phyloP scores from a whole-genome alignment of 1,284 basidiomycete species.

The Pyrrhoderma lamaoense region DNA sequence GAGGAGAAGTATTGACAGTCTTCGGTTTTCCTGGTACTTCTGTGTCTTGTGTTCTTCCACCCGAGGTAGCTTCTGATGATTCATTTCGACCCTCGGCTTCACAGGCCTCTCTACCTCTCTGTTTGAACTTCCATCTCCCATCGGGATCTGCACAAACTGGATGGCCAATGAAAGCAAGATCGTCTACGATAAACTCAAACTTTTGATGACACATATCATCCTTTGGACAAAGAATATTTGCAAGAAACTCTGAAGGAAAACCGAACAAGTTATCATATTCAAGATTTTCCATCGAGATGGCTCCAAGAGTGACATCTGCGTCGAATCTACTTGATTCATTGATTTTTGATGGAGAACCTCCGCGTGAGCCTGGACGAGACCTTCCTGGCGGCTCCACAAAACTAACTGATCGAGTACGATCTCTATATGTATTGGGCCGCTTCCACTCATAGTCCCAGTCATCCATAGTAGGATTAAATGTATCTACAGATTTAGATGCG shows the following conservation, averaged over 20 bases:
- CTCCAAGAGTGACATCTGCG: not conserved
- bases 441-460: constrained; percentile 48
- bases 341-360: constrained; percentile 26
- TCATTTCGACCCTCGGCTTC: constrained; percentile 21
- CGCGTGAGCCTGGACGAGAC: constrained; percentile 27
- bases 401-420: constrained; percentile 26
- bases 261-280: constrained; percentile 66
- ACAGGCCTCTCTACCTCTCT: constrained; percentile 49
- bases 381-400: constrained; percentile 19
- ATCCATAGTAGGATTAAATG: constrained; percentile 18
- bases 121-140: constrained; percentile 64
- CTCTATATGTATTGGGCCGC: constrained; percentile 35
- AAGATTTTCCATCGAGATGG: not conserved
- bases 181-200: constrained; percentile 89
- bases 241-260: constrained; percentile 77
- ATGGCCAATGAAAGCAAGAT: constrained; percentile 92
- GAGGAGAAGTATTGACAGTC: constrained; percentile 34
- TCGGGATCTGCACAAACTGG: constrained; percentile 80
- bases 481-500: constrained; percentile 21
- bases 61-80: constrained; percentile 18
- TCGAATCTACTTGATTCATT: not conserved
- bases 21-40: not conserved
- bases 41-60: not conserved
- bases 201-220: constrained; percentile 85
- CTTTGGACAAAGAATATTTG: constrained; percentile 75